phyloP scores from a whole-genome alignment of 83 land plant genomes.

The Diphasiastrum complanatum region DNA sequence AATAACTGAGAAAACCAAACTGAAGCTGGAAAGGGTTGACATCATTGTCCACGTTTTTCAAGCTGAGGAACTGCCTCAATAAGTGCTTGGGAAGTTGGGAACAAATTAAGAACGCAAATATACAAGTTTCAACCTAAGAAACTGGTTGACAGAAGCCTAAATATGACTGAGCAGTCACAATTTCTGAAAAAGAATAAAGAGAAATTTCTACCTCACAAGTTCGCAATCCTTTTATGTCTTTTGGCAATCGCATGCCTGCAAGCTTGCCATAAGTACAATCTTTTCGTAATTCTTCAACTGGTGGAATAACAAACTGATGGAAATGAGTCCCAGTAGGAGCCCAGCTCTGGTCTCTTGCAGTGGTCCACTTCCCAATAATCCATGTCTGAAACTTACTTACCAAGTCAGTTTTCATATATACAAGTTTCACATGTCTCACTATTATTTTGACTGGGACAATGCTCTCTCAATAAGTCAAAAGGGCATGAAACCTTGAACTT shows the following conservation, averaged over 20 bases:
- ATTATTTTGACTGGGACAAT: background rate
- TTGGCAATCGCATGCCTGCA: conserved; percentile 25
- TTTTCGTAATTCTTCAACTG: conserved; percentile 12
- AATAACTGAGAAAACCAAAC: too few species aligned
- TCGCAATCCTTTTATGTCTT: conserved; percentile 27
- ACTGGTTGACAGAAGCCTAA: background rate
- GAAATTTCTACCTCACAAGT: conserved; percentile 23
- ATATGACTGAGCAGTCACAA: background rate
- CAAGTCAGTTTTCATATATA: background rate
- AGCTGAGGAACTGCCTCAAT: too few species aligned
- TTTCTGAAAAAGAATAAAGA: background rate
- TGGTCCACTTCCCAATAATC: conserved; percentile 40
- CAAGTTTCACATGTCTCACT: background rate
- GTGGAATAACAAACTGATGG: conserved; percentile 37
- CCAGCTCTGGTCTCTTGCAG: conserved; percentile 22
- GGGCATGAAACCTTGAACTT: background rate
- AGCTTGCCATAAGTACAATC: conserved; percentile 34
- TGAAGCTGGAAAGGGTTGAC: too few species aligned
- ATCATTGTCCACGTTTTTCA: too few species aligned
- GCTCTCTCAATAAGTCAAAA: background rate
- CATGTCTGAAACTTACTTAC: conserved; percentile 18
- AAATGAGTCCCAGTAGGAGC: conserved; percentile 36
- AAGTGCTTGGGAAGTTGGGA: too few species aligned
- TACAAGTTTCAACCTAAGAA: background rate
- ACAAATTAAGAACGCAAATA: too few species aligned